Conservation (phyloP, 2,329 filamentous ascomycete species). For the Colletotrichum phormii region DNA sequence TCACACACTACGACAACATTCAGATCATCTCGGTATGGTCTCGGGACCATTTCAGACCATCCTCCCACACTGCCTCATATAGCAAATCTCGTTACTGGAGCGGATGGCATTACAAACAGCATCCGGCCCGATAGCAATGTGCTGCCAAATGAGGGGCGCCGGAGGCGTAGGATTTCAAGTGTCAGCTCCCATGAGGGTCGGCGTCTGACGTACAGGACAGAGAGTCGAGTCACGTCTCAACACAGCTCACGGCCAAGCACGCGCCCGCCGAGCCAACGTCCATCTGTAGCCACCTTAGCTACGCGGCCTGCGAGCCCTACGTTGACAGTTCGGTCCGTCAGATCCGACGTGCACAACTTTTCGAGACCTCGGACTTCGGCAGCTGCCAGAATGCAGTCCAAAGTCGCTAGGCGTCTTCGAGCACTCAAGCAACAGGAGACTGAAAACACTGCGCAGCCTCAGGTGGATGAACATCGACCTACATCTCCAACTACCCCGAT, state of each 20-base stretch:
- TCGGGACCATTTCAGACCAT: neutral
- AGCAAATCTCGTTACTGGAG: neutral
- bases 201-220: neutral
- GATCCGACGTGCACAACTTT: conserved; percentile 24
- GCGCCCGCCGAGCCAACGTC: neutral
- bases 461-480: neutral
- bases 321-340: neutral
- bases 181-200: neutral
- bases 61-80: neutral
- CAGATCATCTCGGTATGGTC: neutral
- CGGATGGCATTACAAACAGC: neutral
- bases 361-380: conserved; percentile 26
- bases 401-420: conserved; percentile 12
- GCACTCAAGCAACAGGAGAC: conserved; percentile 6
- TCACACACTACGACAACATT: neutral
- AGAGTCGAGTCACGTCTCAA: neutral
- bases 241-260: neutral
- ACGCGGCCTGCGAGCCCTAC: neutral
- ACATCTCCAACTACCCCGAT: neutral
- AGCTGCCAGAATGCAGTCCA: conserved; percentile 29
- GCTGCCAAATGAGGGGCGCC: conserved; percentile 18
- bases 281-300: neutral
- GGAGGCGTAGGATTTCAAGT: neutral
- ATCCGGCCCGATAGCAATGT: conserved; percentile 13
- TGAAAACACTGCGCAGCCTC: neutral